Conservation (phyloP, 306 rosid species). For the Alnus rubra region DNA sequence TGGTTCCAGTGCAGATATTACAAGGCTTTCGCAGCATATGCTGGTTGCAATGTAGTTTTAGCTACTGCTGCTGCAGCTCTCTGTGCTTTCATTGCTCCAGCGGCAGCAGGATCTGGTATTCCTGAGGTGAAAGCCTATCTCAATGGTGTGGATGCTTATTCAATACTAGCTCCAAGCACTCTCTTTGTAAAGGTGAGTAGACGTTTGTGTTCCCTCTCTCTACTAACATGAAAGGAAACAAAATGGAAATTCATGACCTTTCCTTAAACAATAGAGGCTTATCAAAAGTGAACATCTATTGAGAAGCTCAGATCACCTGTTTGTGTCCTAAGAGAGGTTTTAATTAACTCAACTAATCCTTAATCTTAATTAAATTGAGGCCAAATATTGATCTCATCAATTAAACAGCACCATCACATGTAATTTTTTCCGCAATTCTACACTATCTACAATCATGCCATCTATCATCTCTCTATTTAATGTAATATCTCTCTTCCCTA, state of each 20-base stretch:
- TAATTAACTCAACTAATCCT: not conserved
- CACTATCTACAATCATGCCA: not conserved
- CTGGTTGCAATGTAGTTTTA: conserved; percentile 53
- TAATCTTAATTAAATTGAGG: not conserved
- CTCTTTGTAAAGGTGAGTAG: conserved; percentile 81
- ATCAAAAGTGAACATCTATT: not conserved
- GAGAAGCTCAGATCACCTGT: not conserved
- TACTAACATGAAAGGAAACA: not conserved
- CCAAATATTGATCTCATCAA: not conserved
- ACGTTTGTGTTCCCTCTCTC: not conserved
- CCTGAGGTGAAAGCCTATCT: conserved; percentile 98
- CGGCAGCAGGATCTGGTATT: conserved; percentile 95
- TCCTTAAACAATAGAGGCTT: not conserved
- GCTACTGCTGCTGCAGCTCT: conserved; percentile 69
- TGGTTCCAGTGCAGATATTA: conserved; percentile 56
- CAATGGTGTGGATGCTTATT: conserved; percentile 80
- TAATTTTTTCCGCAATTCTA: not conserved
- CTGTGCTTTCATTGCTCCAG: conserved; percentile 88
- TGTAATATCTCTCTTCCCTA: not conserved
- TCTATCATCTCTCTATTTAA: not conserved
- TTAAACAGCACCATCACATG: not conserved
- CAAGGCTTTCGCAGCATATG: conserved; percentile 62
- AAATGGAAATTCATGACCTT: not conserved
- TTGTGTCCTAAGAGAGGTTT: not conserved
- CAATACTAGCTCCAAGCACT: conserved; percentile 80